Base-by-base conservation (phyloP, 768 basidiomycete species). In the Cubamyces sp. region DNA sequence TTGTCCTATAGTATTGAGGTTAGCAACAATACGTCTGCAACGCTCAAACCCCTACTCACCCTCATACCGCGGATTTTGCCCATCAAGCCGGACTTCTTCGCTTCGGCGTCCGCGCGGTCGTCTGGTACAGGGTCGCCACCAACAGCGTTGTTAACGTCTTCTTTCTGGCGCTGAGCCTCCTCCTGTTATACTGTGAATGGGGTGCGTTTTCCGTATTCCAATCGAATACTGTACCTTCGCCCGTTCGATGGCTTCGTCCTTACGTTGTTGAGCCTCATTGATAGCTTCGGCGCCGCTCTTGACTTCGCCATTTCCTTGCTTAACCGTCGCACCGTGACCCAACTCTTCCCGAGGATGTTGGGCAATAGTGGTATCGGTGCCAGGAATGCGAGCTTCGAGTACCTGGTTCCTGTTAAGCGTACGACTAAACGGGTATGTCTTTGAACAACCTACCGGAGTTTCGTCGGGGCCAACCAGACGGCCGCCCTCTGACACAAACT, bases 401-500 rank as follows among this genome's bases (percentile, higher is more conserved):
- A 73, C 68, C 71, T 72, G 57, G 5, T 5, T 41, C 42, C 15
- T 23, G 21, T 3, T 25, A 15, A 40, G 21, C 23, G n/a, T 28
- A 19, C 16, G 25, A 12, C 3, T 3, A 8, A 3, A 40, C 26
- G 3, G 21, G 0, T 9, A 49, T 0, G 8, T 18, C 23, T 12
- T 5, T 8, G 42, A n/a, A 50, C 19, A 34, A 66, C 68, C 52
- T 43, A 80, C 79, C 5, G 84, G 84, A 0, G 81, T 80, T 66
- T 82, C 79, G 67, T 77, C 71, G 15, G 78, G 73, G 5, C 75
- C 74, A 50, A 76, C 81, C 58, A 77, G 76, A 55, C 70, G 77
- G 54, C 71, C 83, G 1, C 71, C 76, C 50, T 70, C 74, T 18
- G 79, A 82, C 64, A 87, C 74, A 71, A 91, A 94, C 66, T 89